Evolutionary conservation across 2,329 filamentous ascomycete species (phyloP), one percentile per base, ranked within the genome.

Genomic region (Monosporascus sp.): DNA sequence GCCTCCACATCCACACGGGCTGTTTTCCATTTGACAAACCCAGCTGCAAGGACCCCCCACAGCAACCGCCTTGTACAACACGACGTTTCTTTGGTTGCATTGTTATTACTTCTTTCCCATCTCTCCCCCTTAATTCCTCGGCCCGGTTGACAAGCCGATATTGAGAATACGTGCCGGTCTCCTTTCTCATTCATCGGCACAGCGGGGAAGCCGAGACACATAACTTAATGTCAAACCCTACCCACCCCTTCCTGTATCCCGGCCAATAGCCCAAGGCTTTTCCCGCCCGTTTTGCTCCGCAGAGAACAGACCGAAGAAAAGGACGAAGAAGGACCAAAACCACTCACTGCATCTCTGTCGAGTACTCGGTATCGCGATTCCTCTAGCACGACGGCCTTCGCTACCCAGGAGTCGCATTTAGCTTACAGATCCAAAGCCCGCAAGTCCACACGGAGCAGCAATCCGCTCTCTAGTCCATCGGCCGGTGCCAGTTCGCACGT

Each of bases 1-100:
- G 57, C 62, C 50, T 49, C 48, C 48, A 59, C 60, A 54, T 52
- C 44, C 51, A 52, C 54, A 59, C 18, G 20, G 20, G 17, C 17
- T 15, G 7, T 48, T 48, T 18, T 48, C 35, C n/a, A 48, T 48
- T 48, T 22, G 46, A 48, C 46, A 36, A 20, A 43, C 39, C 27
- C 41, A 53, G 47, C 52, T 48, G 49, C 49, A 51, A 22, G 43
- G 35, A 38, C 47, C 44, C 44, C 31, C 50, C 46, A 39, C 46
- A 46, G 22, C 44, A 22, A 35, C 20, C 48, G 9, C n/a, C 48
- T 24, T 52, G 53, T 51, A 50, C 36, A 35, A 54, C 45, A 50
- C 25, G 43, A 25, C 22, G 47, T 49, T 18, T 45, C 45, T 46
- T 45, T 27, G 43, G 43, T 46, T 46, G 43, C 43, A 46, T 46